These are phyloP conservation scores for Aspergillus avenaceus DNA, from an alignment of 495 filamentous ascomycete species.

Conservation along the genomic window DNA sequence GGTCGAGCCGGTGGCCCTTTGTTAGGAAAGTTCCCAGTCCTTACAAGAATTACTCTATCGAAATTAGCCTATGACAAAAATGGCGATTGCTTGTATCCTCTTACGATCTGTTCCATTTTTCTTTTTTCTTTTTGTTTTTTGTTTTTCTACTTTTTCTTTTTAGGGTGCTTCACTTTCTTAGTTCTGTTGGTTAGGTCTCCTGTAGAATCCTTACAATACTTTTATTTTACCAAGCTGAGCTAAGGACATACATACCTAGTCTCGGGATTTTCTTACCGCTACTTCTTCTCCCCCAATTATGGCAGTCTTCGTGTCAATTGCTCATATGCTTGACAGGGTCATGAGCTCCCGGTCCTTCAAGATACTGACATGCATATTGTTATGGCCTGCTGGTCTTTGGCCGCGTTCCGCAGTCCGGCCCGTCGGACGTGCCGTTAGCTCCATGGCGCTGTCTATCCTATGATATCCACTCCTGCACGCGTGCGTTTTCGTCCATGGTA, in stretches of 20 bases:
- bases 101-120: too few species aligned
- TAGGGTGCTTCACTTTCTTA: slow-evolving; percentile 1
- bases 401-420: slow-evolving; percentile 22
- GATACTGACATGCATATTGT: slow-evolving; percentile 22
- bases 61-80: too few species aligned
- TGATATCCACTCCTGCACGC: slow-evolving; percentile 19
- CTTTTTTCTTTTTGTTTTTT: background rate
- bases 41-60: too few species aligned
- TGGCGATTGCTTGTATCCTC: background rate
- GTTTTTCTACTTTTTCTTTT: background rate
- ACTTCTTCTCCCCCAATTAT: slow-evolving; percentile 18
- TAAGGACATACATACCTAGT: slow-evolving; percentile 15
- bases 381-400: slow-evolving; percentile 11
- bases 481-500: slow-evolving; percentile 14
- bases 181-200: slow-evolving; percentile 4
- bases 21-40: background rate
- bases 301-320: slow-evolving; percentile 11
- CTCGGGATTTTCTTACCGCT: slow-evolving; percentile 18
- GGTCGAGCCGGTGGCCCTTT: background rate
- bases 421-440: slow-evolving; percentile 22
- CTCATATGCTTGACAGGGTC: slow-evolving; percentile 8
- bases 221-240: slow-evolving; percentile 8
- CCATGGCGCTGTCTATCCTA: slow-evolving; percentile 13
- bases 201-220: slow-evolving; percentile 10
- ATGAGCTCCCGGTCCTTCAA: slow-evolving; percentile 7